Evolutionary conservation across 495 filamentous ascomycete species (phyloP).

Genomic region (Penicillium canariense): DNA sequence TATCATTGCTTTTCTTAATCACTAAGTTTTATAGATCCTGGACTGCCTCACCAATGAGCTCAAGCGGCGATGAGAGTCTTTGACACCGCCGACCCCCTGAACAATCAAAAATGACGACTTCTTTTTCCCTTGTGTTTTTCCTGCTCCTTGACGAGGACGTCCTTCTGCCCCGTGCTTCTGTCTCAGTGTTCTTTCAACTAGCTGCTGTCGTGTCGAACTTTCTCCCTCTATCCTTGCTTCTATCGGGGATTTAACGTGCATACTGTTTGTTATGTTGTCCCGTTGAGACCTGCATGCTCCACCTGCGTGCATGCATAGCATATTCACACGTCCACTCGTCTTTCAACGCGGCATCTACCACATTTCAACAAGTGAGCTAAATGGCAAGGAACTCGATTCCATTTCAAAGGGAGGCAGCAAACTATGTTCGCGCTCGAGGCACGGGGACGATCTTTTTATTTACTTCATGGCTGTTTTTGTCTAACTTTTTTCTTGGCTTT

Average conservation of each 20-base stretch:
- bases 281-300: slow-evolving; percentile 7
- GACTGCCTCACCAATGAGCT: slow-evolving; percentile 44
- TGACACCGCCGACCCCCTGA: slow-evolving; percentile 3
- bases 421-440: slow-evolving; percentile 4
- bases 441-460: slow-evolving; percentile 16
- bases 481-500: slow-evolving; percentile 7
- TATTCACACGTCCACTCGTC: slow-evolving; percentile 11
- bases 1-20: neutral
- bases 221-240: slow-evolving; percentile 9
- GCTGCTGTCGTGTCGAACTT: slow-evolving; percentile 10
- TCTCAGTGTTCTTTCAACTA: slow-evolving; percentile 3
- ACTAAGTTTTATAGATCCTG: slow-evolving; percentile 35
- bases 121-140: slow-evolving; percentile 18
- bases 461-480: slow-evolving; percentile 22
- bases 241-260: slow-evolving; percentile 2
- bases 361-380: neutral
- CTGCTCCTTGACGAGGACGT: slow-evolving; percentile 6
- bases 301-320: slow-evolving; percentile 15
- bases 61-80: slow-evolving; percentile 36
- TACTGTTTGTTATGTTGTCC: neutral
- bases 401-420: neutral
- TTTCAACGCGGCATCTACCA: slow-evolving; percentile 18
- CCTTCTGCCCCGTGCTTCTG: slow-evolving; percentile 12
- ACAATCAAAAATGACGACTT: slow-evolving; percentile 25
- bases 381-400: neutral